A percentile compares a stretch with the other conserved stretches of the same genome.
Conservation (phyloP, 129 eudicot species). For the Helianthus annuus region DNA sequence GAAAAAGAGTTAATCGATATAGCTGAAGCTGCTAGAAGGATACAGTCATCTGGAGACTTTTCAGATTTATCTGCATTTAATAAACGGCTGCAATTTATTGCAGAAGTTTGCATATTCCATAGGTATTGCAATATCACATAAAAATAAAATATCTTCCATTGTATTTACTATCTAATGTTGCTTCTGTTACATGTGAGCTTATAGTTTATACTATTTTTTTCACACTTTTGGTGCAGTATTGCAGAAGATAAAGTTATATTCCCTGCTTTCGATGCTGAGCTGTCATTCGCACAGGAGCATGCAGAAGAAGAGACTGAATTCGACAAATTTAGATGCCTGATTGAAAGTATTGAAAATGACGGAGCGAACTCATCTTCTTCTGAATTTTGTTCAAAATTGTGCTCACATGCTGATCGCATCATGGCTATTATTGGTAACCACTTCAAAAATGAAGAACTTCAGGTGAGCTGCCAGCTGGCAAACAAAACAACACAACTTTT, state of each 20-base stretch:
- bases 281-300: slow-evolving; percentile 91
- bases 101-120: slow-evolving; percentile 97
- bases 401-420: slow-evolving; percentile 91
- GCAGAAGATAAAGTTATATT: slow-evolving; percentile 98
- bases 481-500: slow-evolving; percentile 10
- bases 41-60: slow-evolving; percentile 75
- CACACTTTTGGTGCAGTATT: slow-evolving; percentile 63
- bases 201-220: slow-evolving; percentile 6
- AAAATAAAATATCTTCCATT: neutral
- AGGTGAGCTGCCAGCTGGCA: slow-evolving; percentile 35
- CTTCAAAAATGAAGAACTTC: slow-evolving; percentile 80
- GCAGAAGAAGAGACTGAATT: slow-evolving; percentile 96
- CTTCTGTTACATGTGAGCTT: neutral
- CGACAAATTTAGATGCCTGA: slow-evolving; percentile 76
- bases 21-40: slow-evolving; percentile 84
- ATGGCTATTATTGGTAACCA: slow-evolving; percentile 81
- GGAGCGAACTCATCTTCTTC: slow-evolving; percentile 84
- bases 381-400: slow-evolving; percentile 70
- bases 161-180: neutral
- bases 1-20: slow-evolving; percentile 75
- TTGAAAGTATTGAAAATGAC: slow-evolving; percentile 80
- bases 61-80: slow-evolving; percentile 85
- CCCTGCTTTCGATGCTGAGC: slow-evolving; percentile 89
- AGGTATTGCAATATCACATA: slow-evolving; percentile 46
- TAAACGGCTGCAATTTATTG: slow-evolving; percentile 85